Base-by-base conservation (phyloP, 2,329 filamentous ascomycete species). In the Neopestalotiopsis sp. region DNA sequence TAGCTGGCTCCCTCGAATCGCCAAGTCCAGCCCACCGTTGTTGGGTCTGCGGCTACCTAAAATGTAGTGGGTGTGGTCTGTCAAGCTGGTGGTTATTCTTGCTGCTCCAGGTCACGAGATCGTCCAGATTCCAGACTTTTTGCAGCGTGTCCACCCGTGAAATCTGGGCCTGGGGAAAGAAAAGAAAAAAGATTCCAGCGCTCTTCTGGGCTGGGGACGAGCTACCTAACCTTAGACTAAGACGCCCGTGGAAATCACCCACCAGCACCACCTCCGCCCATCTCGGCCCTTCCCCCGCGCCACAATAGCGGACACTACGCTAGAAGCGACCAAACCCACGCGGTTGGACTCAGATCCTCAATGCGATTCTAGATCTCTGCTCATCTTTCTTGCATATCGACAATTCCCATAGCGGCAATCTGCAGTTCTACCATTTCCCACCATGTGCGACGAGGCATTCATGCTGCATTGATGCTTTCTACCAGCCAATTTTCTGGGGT, bases 311-410 rank as follows among this genome's bases (percentile, higher is more conserved):
- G 34, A 38, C n/a, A 20, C 45, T 52, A 52, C 17, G 17, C 20
- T 52, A 52, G 45, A 52, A 52, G n/a, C 17, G n/a, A 17, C 45
- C 45, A 20, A 52, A 20, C n/a, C 45, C 45, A 52, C 45, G 45
- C 45, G 20, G 45, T 9, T n/a, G 45, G 17, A 52, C n/a, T 52
- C 45, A 24, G n/a, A 24, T 20, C 45, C 45, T 24, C 45, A 20
- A 52, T 52, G 45, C 45, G 45, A 52, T 52, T 52, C 45, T 52
- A 52, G 45, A 52, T 52, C 45, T 52, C 45, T 52, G 45, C 17
- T 20, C 9, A 52, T 9, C 3, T 38, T 38, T 38, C 45, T 5
- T 9, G 45, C 45, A 52, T 52, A 3, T 52, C n/a, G 45, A 10
- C 45, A 52, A 24, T 52, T 52, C 45, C 17, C 42, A 49, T 49